Conservation (phyloP, 139 green algal species). For the Protoeuglena noctilucae region DNA sequence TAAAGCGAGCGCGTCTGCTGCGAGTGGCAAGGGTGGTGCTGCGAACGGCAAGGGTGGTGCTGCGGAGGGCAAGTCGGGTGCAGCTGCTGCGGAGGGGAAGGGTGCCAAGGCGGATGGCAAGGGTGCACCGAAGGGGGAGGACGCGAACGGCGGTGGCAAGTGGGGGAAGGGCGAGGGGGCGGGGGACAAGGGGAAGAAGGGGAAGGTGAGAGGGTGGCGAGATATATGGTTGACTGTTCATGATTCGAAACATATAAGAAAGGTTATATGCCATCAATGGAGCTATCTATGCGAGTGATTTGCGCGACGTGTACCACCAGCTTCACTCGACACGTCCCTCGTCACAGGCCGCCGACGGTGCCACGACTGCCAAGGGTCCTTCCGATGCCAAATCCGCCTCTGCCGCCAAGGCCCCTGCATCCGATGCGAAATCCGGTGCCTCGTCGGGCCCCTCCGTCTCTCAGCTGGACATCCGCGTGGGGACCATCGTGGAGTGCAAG, state of each 20-base stretch:
- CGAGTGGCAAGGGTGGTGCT: too few relatives aligned
- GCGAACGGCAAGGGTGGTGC: background rate
- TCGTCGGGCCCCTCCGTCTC: constrained; percentile 5
- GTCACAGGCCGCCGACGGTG: too few relatives aligned
- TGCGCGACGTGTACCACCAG: too few relatives aligned
- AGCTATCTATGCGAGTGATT: too few relatives aligned
- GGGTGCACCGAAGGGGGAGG: background rate
- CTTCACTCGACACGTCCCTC: too few relatives aligned
- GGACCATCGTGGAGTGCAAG: constrained; percentile 50
- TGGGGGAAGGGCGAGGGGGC: background rate
- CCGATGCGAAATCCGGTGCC: too few relatives aligned
- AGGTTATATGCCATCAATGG: too few relatives aligned
- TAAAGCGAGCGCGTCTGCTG: too few relatives aligned
- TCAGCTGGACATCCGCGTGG: constrained; percentile 64
- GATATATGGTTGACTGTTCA: too few relatives aligned
- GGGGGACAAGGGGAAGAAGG: background rate
- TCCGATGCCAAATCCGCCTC: background rate
- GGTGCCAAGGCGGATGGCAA: background rate
- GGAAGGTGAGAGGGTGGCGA: background rate
- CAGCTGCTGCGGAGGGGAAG: background rate
- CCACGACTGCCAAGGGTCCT: constrained; percentile 1
- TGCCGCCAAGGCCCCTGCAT: too few relatives aligned
- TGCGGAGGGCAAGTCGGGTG: background rate
- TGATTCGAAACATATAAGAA: too few relatives aligned
- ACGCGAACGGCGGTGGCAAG: background rate